These are phyloP conservation scores for Cryptococcus maquisensis DNA, from an alignment of 1,284 basidiomycete species.

Conservation along the genomic window DNA sequence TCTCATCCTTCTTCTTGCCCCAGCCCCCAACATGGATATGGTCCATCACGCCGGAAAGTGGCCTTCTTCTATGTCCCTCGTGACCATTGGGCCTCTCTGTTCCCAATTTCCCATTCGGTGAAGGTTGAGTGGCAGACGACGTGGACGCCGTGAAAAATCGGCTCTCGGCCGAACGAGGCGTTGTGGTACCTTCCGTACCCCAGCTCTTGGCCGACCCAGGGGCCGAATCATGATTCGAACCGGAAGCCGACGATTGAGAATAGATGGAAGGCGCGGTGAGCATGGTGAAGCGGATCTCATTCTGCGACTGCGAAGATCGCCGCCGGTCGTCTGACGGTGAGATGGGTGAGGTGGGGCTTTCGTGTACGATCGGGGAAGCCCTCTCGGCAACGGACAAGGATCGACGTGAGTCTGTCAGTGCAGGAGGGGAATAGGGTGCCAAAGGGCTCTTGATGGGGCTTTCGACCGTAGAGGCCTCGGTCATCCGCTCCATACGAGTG, in stretches of 20 bases:
- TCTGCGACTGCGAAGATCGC: background rate
- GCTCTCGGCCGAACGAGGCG: conserved; percentile 4
- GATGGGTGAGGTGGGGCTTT: conserved; percentile 2
- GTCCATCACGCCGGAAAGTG: background rate
- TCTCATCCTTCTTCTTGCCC: conserved; percentile 17
- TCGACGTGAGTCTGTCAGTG: background rate
- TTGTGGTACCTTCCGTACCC: conserved; percentile 2
- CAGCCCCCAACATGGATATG: conserved; percentile 13
- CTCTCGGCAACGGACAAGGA: background rate
- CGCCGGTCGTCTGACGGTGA: conserved; percentile 1
- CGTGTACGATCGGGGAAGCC: background rate
- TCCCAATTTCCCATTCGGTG: no score
- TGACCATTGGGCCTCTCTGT: no score
- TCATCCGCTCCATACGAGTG: background rate
- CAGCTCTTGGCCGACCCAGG: conserved; percentile 22
- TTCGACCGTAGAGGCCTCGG: background rate
- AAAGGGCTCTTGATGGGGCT: background rate
- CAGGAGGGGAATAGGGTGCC: background rate
- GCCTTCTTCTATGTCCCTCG: background rate
- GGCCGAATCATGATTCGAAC: background rate
- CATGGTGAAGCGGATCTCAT: conserved; percentile 23
- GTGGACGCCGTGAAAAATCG: no score
- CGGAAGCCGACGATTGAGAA: conserved; percentile 27
- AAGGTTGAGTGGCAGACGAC: no score
- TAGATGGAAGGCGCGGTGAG: conserved; percentile 24